A percentile compares a stretch with the other conserved stretches of the same genome.
Evolutionary conservation across 352 stramenopile species (phyloP).

Genomic region (Achlya hypogyna): DNA sequence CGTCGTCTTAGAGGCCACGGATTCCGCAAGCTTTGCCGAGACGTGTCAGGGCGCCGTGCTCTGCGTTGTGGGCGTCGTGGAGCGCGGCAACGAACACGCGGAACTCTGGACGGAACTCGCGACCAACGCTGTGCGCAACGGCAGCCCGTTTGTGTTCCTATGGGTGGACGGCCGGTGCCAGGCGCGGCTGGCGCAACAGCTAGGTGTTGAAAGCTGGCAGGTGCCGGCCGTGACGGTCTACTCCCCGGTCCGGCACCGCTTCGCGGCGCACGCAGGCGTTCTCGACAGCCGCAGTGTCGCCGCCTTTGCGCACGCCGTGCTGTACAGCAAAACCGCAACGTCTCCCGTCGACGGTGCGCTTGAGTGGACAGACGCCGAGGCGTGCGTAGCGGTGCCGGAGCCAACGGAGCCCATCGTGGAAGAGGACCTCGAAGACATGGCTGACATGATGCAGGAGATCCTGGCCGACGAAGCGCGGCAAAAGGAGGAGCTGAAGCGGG

Average conservation of each 20-base stretch:
- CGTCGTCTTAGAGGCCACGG: constrained; percentile 34
- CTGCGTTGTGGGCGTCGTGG: constrained; percentile 51
- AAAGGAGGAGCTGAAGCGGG: constrained; percentile 39
- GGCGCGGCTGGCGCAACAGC: constrained; percentile 49
- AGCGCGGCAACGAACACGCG: constrained; percentile 42
- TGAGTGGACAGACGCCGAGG: constrained; percentile 22
- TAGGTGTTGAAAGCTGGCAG: constrained; percentile 59
- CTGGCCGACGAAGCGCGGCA: constrained; percentile 55
- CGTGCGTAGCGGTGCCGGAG: constrained; percentile 28
- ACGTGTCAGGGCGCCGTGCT: constrained; percentile 54
- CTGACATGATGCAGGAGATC: constrained; percentile 66
- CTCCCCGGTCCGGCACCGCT: constrained; percentile 61
- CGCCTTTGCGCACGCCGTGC: constrained; percentile 52
- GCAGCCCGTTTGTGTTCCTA: constrained; percentile 62
- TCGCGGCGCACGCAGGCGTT: constrained; percentile 53
- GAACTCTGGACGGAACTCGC: constrained; percentile 41
- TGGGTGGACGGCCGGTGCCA: constrained; percentile 73
- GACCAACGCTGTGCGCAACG: constrained; percentile 34
- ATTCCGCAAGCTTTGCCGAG: constrained; percentile 38
- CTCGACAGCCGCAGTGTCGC: constrained; percentile 51
- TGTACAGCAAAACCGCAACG: constrained; percentile 55
- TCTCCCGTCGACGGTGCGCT: constrained; percentile 35
- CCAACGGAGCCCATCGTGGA: constrained; percentile 35
- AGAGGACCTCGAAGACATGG: constrained; percentile 46
- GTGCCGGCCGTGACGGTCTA: constrained; percentile 71